Percentiles rank a stretch among this genome's conserved stretches.
phyloP scores from a whole-genome alignment of 805 yeast genomes.

The Spathaspora arborariae region DNA sequence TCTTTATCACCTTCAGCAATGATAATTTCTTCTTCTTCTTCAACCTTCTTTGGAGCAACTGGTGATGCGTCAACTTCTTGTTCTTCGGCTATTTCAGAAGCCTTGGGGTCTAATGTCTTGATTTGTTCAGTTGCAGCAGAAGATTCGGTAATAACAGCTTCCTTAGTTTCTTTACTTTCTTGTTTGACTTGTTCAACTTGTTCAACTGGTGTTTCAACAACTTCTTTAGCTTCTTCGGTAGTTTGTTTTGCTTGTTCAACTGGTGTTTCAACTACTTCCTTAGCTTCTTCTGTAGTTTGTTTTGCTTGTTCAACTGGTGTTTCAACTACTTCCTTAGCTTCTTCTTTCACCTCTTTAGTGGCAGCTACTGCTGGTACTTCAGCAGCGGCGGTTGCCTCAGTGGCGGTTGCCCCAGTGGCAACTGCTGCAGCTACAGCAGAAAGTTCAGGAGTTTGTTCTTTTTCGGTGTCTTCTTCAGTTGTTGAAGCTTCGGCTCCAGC shows the following conservation, averaged over 20 bases:
- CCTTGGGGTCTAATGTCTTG: not conserved
- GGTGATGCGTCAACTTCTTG: slow-evolving; percentile 21
- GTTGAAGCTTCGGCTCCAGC: slow-evolving; percentile 9
- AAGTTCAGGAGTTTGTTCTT: slow-evolving; percentile 21
- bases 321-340: slow-evolving; percentile 9
- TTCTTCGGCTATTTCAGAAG: slow-evolving; percentile 12
- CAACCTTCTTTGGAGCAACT: slow-evolving; percentile 7
- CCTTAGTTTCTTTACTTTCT: slow-evolving; percentile 3
- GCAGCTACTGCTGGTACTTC: slow-evolving; percentile 4
- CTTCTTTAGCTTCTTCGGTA: slow-evolving; percentile 2
- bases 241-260: slow-evolving; percentile 9
- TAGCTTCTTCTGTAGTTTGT: slow-evolving; percentile 10
- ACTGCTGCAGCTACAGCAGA: slow-evolving; percentile 10
- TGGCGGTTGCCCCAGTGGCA: slow-evolving; percentile 7
- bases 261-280: slow-evolving; percentile 4
- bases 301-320: slow-evolving; percentile 7
- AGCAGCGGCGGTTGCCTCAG: slow-evolving; percentile 9
- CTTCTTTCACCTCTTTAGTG: slow-evolving; percentile 5
- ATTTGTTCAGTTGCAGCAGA: not conserved
- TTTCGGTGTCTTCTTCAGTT: slow-evolving; percentile 14
- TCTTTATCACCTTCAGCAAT: slow-evolving; percentile 34
- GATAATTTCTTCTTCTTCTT: slow-evolving; percentile 34
- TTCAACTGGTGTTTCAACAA: slow-evolving; percentile 4
- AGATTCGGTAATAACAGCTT: slow-evolving; percentile 6
- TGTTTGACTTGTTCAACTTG: slow-evolving; percentile 10